Evolutionary conservation across 257 asterid species (phyloP).

Genomic region (Scutellaria minor): DNA sequence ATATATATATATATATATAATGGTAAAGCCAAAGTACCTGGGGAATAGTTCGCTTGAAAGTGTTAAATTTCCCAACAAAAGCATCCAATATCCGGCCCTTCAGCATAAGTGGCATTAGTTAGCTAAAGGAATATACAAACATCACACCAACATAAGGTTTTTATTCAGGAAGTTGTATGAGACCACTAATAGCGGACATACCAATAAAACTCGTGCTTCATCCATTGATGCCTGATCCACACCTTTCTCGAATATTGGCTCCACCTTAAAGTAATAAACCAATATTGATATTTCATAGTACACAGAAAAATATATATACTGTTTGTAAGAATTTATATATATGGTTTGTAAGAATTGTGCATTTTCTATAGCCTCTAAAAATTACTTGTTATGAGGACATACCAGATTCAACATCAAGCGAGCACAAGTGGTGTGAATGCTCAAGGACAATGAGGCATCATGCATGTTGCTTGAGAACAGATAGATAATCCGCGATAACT

Average conservation of each 20-base stretch:
- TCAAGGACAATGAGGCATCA: constrained; percentile 92
- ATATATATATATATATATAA: not conserved
- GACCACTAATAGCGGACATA: constrained; percentile 34
- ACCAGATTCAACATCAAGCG: constrained; percentile 99
- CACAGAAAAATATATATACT: not conserved
- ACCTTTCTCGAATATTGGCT: constrained; percentile 98
- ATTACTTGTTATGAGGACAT: constrained; percentile 32
- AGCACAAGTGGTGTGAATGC: constrained; percentile 99
- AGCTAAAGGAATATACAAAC: constrained; percentile 3
- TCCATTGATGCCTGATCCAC: constrained; percentile 94
- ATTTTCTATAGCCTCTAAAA: constrained; percentile 21
- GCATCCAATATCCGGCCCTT: constrained; percentile 99
- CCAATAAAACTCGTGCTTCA: constrained; percentile 94
- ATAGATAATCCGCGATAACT: constrained; percentile 95
- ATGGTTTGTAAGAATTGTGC: constrained; percentile 1
- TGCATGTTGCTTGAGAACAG: constrained; percentile 99
- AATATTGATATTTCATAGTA: constrained; percentile 25
- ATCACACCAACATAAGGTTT: not conserved
- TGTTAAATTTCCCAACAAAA: constrained; percentile 96
- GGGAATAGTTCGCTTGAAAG: constrained; percentile 94
- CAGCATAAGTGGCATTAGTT: constrained; percentile 30
- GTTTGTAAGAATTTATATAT: not conserved
- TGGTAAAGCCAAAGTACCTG: constrained; percentile 63
- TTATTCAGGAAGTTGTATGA: constrained; percentile 10
- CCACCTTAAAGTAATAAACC: constrained; percentile 62